These are phyloP conservation scores for Backusella mclennaniae DNA, from an alignment of 192 early-diverging fungal species.

Conservation along the genomic window DNA sequence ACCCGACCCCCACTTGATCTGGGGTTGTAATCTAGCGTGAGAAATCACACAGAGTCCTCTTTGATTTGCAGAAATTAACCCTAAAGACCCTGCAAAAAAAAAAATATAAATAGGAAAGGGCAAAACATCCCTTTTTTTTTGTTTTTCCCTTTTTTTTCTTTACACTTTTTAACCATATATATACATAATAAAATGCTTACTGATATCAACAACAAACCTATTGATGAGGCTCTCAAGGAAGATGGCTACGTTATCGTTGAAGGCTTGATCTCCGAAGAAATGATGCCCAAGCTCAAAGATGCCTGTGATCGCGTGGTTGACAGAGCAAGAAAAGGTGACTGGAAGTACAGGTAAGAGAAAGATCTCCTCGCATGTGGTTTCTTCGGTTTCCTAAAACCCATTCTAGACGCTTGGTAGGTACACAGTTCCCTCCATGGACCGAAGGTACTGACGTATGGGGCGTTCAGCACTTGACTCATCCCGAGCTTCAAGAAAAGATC, in stretches of 20 bases:
- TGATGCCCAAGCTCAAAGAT: constrained; percentile 32
- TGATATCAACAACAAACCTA: constrained; percentile 22
- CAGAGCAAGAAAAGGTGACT: constrained; percentile 41
- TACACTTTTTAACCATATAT: background rate
- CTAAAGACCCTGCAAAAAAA: background rate
- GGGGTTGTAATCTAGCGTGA: background rate
- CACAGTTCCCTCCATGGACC: constrained; percentile 49
- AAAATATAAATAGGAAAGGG: background rate
- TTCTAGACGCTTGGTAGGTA: constrained; percentile 41
- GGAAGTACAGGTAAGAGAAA: constrained; percentile 34
- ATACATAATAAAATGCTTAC: constrained; percentile 12
- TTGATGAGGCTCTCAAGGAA: constrained; percentile 27
- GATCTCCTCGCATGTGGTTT: no score
- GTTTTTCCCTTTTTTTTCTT: background rate
- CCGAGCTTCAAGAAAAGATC: constrained; percentile 41
- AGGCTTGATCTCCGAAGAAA: constrained; percentile 35
- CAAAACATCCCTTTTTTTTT: background rate
- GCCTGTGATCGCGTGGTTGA: constrained; percentile 40
- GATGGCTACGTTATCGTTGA: constrained; percentile 50
- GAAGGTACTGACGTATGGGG: constrained; percentile 49
- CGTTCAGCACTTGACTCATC: constrained; percentile 48
- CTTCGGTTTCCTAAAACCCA: background rate
- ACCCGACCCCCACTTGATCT: background rate
- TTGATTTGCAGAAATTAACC: background rate
- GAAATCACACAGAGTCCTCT: background rate